These are phyloP conservation scores for Pythium guiyangense DNA, from an alignment of 352 stramenopile genomes.

Conservation along the genomic window DNA sequence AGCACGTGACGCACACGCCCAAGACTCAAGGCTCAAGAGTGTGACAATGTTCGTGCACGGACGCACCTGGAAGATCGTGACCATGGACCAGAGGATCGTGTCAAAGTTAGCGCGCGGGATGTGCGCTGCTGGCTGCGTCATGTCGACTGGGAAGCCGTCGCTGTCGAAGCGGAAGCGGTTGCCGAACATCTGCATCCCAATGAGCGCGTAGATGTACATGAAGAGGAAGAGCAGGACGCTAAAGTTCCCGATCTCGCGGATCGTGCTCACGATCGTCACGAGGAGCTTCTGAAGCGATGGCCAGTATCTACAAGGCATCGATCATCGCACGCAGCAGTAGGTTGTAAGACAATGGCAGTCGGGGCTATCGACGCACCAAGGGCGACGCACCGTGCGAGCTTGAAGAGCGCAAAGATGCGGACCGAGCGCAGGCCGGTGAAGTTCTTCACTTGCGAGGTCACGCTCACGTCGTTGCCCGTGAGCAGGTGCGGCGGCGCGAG, in stretches of 20 bases:
- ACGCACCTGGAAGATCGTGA: constrained; percentile 62
- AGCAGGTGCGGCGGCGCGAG: constrained; percentile 39
- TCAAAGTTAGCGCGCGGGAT: constrained; percentile 68
- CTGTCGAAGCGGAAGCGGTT: constrained; percentile 89
- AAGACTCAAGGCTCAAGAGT: not conserved
- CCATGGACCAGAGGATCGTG: constrained; percentile 54
- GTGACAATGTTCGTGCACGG: not conserved
- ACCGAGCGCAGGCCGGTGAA: constrained; percentile 81
- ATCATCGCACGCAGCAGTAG: not conserved
- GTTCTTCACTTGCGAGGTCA: constrained; percentile 18
- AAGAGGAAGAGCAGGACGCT: constrained; percentile 91
- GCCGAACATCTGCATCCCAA: constrained; percentile 92
- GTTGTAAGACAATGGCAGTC: not conserved
- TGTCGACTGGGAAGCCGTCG: constrained; percentile 38
- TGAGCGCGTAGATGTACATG: constrained; percentile 90
- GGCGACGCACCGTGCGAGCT: constrained; percentile 58
- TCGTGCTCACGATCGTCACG: constrained; percentile 80
- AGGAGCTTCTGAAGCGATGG: constrained; percentile 88
- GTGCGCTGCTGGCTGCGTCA: constrained; percentile 23
- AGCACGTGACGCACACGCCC: not conserved
- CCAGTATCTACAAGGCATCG: constrained; percentile 60
- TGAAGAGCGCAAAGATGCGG: constrained; percentile 87
- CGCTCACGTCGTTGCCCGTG: not conserved
- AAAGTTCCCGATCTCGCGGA: constrained; percentile 90
- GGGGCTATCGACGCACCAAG: not conserved